Evolutionary conservation across 2,329 filamentous ascomycete species (phyloP), one percentile per base, ranked within the genome.

Genomic region (Stachybotrys chlorohalonatus): DNA sequence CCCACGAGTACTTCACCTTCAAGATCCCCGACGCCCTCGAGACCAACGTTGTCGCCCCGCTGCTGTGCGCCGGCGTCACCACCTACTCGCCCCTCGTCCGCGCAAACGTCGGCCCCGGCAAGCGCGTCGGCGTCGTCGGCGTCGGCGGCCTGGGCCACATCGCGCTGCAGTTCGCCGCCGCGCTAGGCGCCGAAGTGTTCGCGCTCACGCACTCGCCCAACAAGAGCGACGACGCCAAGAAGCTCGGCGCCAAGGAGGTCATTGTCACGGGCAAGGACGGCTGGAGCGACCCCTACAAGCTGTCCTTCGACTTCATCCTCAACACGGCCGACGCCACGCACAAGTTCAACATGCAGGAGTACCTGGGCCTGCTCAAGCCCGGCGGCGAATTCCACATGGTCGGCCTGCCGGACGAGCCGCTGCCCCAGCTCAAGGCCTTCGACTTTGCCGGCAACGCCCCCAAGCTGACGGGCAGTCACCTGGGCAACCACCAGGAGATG

Each of bases 11-110:
- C 68, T 91, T 89, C 59, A 76, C 75, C 36, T 77, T 83, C 61
- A 78, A 78, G 58, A 81, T 84, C 45, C 81, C 80, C 0, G 78
- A 82, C n/a, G 66, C 64, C 1, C 68, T 84, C 9, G 67, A 73
- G 7, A 74, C 74, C 0, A 74, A 77, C 36, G 64, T 73, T 1
- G 78, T 76, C 0, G 81, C 87, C 1, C 88, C 89, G 1, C 83
- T 94, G 74, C 76, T 93, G 31, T 93, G 89, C 64, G 89, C 84
- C 1, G 89, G 90, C 1, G 78, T 93, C 53, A 94, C 89, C 0
- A 80, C 86, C 0, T 94, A 81, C 65, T 80, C 80, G 5, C 89
- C 89, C 0, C 70, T 94, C 15, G 78, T 79, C 52, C 78, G 85
- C 31, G 83, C 87, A 42, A 82, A 81, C 1, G 78, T 82, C 39